Evolutionary conservation across 1,139 yeast species (phyloP).

Genomic region (Citeromyces hawaiiensis): DNA sequence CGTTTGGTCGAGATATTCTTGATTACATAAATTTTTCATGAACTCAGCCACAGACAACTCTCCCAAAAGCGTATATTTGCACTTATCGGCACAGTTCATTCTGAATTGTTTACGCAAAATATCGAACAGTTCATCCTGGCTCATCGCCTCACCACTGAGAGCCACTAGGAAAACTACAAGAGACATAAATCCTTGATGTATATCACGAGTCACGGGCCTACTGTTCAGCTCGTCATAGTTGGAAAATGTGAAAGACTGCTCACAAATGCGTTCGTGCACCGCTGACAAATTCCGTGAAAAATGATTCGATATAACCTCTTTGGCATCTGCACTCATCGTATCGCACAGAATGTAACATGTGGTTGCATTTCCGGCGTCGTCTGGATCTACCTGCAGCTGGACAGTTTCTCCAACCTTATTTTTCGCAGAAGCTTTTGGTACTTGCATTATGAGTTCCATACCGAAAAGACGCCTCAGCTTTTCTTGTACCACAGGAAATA

Average conservation of each 20-base stretch:
- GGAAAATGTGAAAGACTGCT: neutral
- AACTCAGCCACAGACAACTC: conserved; percentile 13
- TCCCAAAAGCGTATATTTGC: conserved; percentile 9
- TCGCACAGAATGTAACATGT: conserved; percentile 13
- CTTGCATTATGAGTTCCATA: conserved; percentile 11
- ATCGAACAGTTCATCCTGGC: conserved; percentile 18
- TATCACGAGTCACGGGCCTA: conserved; percentile 11
- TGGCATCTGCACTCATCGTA: conserved; percentile 9
- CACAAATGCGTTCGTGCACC: neutral
- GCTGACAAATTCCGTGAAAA: neutral
- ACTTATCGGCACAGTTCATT: conserved; percentile 10
- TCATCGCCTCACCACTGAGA: conserved; percentile 19
- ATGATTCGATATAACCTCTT: conserved; percentile 7
- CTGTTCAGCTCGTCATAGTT: conserved; percentile 7
- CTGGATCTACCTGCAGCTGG: conserved; percentile 1
- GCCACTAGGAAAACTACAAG: conserved; percentile 17
- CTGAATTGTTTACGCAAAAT: conserved; percentile 15
- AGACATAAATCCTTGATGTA: conserved; percentile 17
- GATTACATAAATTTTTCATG: conserved; percentile 15
- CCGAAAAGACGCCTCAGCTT: conserved; percentile 10
- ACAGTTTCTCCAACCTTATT: conserved; percentile 1
- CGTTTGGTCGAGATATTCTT: conserved; percentile 15
- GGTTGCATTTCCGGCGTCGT: neutral
- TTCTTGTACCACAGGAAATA: conserved; percentile 8
- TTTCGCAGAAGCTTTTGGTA: conserved; percentile 2